Evolutionary conservation across 768 basidiomycete genomes (phyloP).

Genomic region (Kwoniella botswanensis): DNA sequence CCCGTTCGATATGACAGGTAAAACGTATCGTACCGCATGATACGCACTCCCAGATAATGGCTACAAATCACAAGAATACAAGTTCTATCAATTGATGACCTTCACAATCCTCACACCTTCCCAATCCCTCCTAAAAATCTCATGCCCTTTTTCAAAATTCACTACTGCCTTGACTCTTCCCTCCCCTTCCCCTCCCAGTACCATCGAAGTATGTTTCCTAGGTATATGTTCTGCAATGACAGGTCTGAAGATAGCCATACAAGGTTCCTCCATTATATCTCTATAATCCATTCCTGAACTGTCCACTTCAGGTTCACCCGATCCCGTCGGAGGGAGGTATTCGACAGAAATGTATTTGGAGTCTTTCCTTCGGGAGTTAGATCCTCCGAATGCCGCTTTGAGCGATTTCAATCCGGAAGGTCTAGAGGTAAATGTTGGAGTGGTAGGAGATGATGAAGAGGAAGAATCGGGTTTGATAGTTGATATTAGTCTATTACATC

Average conservation of each 20-base stretch:
- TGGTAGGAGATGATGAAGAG: constrained; percentile 5
- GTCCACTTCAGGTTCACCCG: constrained; percentile 55
- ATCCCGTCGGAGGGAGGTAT: constrained; percentile 45
- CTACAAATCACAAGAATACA: too few species aligned
- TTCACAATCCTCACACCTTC: constrained; percentile 35
- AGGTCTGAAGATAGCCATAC: constrained; percentile 47
- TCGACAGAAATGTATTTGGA: constrained; percentile 47
- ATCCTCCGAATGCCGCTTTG: constrained; percentile 44
- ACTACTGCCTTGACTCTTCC: constrained; percentile 30
- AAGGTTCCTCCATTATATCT: constrained; percentile 53
- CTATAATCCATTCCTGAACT: constrained; percentile 49
- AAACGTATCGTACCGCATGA: too few species aligned
- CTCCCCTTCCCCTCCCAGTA: background rate
- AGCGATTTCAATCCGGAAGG: constrained; percentile 46
- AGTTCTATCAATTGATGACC: too few species aligned
- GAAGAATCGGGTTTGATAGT: constrained; percentile 30
- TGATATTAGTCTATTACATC: constrained; percentile 62
- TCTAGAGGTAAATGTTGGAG: constrained; percentile 28
- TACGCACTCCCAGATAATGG: too few species aligned
- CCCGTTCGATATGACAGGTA: too few species aligned
- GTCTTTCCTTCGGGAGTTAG: constrained; percentile 38
- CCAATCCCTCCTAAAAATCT: constrained; percentile 41
- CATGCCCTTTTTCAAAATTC: constrained; percentile 51
- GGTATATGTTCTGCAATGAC: constrained; percentile 7
- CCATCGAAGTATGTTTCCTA: background rate